phyloP scores from a whole-genome alignment of 2,329 filamentous ascomycete genomes.

The Cladosporium oxysporum region DNA sequence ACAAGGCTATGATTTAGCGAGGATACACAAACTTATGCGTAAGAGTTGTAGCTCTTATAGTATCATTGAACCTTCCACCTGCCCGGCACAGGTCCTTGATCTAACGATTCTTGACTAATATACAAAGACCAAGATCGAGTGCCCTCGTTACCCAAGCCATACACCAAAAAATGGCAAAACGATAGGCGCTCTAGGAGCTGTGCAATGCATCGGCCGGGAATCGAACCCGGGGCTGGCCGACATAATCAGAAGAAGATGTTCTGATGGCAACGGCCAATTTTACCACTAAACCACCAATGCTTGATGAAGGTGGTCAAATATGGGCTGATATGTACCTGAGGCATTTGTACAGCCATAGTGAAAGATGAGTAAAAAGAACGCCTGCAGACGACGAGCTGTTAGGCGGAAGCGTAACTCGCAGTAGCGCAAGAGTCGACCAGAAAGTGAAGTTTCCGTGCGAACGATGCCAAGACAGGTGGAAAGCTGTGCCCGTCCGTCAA shows the following conservation, averaged over 20 bases:
- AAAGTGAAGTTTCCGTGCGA: too few relatives aligned
- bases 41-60: not conserved
- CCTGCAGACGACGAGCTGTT: too few relatives aligned
- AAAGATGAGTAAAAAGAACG: too few relatives aligned
- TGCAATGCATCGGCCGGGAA: constrained; percentile 15
- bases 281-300: constrained; percentile 19
- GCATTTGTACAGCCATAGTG: too few relatives aligned
- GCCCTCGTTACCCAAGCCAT: not conserved
- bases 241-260: not conserved
- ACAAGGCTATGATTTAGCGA: not conserved
- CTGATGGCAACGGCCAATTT: constrained; percentile 6
- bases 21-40: not conserved
- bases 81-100: not conserved
- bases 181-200: not conserved
- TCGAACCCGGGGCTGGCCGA: constrained; percentile 20
- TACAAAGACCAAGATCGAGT: not conserved
- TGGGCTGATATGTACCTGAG: too few relatives aligned
- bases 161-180: not conserved
- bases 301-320: not conserved
- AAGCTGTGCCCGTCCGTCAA: too few relatives aligned
- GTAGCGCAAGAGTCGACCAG: too few relatives aligned
- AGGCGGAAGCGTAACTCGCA: too few relatives aligned
- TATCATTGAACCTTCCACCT: not conserved
- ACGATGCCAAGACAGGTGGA: too few relatives aligned
- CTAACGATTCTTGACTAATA: not conserved